These are phyloP conservation scores for Thalassiosira ordinaria DNA, from an alignment of 352 stramenopile genomes.

Conservation along the genomic window DNA sequence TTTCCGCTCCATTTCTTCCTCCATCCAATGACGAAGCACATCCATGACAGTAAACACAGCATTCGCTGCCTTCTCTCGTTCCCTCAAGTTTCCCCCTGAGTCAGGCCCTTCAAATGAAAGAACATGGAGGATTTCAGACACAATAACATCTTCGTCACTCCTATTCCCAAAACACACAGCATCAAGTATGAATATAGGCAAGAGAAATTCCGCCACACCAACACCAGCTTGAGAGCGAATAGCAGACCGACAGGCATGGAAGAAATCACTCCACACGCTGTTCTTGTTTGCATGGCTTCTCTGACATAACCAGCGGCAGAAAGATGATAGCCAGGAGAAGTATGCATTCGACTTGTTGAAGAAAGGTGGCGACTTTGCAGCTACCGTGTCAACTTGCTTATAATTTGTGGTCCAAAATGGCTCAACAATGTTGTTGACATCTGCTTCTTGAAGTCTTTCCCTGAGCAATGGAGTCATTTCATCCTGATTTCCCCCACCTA, in stretches of 20 bases:
- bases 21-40: slow-evolving; percentile 73
- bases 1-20: slow-evolving; percentile 73
- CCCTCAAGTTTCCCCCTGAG: slow-evolving; percentile 40
- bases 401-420: slow-evolving; percentile 85
- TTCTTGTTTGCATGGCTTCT: slow-evolving; percentile 62
- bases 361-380: slow-evolving; percentile 72
- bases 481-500: slow-evolving; percentile 39
- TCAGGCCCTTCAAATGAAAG: slow-evolving; percentile 58
- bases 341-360: slow-evolving; percentile 74
- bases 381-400: slow-evolving; percentile 64
- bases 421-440: slow-evolving; percentile 77
- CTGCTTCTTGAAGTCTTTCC: slow-evolving; percentile 70
- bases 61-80: slow-evolving; percentile 76
- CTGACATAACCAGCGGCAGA: slow-evolving; percentile 75
- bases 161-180: slow-evolving; percentile 79
- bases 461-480: slow-evolving; percentile 76
- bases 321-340: slow-evolving; percentile 78
- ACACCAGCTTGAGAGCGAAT: slow-evolving; percentile 76
- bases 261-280: slow-evolving; percentile 77
- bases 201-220: slow-evolving; percentile 79
- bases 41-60: slow-evolving; percentile 79
- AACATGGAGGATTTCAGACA: slow-evolving; percentile 73
- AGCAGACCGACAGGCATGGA: slow-evolving; percentile 79
- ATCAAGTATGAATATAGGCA: slow-evolving; percentile 85
- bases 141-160: slow-evolving; percentile 71